phyloP scores from a whole-genome alignment of 176 grass and related monocot genomes.

The Oryza meyeriana region DNA sequence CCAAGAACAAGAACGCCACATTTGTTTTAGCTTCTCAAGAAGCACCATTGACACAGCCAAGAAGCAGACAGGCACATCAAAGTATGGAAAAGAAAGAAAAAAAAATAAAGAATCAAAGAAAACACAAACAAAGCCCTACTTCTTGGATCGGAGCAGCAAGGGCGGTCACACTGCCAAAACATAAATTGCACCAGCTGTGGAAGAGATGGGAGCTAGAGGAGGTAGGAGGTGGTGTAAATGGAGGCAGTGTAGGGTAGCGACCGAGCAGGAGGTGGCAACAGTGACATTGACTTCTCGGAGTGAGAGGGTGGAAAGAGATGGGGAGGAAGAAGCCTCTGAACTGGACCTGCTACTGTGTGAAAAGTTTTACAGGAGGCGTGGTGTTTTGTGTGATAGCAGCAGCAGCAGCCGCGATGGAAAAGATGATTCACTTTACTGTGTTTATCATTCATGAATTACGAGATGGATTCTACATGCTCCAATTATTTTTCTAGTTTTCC shows the following conservation, averaged over 20 bases:
- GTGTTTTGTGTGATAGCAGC: background rate
- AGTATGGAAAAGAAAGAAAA: background rate
- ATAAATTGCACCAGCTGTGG: background rate
- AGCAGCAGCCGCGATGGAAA: slow-evolving; percentile 1
- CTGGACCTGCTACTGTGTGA: slow-evolving; percentile 15
- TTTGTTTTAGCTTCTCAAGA: slow-evolving; percentile 39
- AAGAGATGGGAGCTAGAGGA: slow-evolving; percentile 5
- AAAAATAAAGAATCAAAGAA: background rate
- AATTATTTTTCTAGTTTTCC: background rate
- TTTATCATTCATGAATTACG: background rate
- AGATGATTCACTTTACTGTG: slow-evolving; percentile 42
- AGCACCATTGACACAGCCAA: slow-evolving; percentile 28
- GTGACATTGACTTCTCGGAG: slow-evolving; percentile 37
- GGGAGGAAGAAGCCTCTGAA: background rate
- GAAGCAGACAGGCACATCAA: slow-evolving; percentile 36
- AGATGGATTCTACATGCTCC: slow-evolving; percentile 5
- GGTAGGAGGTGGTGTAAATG: background rate
- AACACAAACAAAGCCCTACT: slow-evolving; percentile 10
- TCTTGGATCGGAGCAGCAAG: slow-evolving; percentile 26
- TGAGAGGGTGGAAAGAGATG: background rate
- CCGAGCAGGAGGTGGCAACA: slow-evolving; percentile 4
- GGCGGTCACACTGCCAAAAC: background rate
- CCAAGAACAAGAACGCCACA: background rate
- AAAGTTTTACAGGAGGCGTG: slow-evolving; percentile 28
- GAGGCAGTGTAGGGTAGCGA: background rate